Conservation (phyloP, 2,329 filamentous ascomycete species). For the Colletotrichum godetiae region DNA sequence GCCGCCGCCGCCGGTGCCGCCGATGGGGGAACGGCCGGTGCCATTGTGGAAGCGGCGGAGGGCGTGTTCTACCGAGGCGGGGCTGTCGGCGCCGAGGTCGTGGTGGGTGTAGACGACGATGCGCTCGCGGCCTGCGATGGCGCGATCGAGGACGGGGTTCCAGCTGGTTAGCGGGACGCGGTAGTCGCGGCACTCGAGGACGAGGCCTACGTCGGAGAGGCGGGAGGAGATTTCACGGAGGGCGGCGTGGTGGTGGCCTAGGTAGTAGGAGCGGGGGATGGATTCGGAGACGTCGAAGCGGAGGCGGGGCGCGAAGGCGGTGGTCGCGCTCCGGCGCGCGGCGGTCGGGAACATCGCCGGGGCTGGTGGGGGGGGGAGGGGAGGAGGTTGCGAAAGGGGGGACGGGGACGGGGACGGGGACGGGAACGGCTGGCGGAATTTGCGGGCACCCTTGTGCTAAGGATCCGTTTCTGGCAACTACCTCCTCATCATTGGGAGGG, state of each 20-base stretch:
- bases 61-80: conserved; percentile 32
- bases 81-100: conserved; percentile 71
- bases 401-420: background rate
- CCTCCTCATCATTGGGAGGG: conserved; percentile 1
- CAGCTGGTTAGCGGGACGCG: conserved; percentile 89
- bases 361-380: background rate
- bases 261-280: conserved; percentile 90
- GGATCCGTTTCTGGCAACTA: conserved; percentile 1
- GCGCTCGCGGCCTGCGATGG: conserved; percentile 77
- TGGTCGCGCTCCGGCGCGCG: conserved; percentile 31
- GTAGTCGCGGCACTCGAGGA: conserved; percentile 95
- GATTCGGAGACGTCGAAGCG: conserved; percentile 78
- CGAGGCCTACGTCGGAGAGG: conserved; percentile 83
- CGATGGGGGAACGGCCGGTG: conserved; percentile 34
- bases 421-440: background rate
- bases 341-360: conserved; percentile 31
- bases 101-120: conserved; percentile 92
- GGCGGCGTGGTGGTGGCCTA: conserved; percentile 90
- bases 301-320: conserved; percentile 77
- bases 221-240: conserved; percentile 84
- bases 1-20: background rate
- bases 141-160: conserved; percentile 88
- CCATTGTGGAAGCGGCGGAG: conserved; percentile 46
- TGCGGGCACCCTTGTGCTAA: conserved; percentile 1
- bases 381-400: too few species aligned